Evolutionary conservation across 2,329 filamentous ascomycete genomes (phyloP).

Genomic region (Rugonectria rugulosa): DNA sequence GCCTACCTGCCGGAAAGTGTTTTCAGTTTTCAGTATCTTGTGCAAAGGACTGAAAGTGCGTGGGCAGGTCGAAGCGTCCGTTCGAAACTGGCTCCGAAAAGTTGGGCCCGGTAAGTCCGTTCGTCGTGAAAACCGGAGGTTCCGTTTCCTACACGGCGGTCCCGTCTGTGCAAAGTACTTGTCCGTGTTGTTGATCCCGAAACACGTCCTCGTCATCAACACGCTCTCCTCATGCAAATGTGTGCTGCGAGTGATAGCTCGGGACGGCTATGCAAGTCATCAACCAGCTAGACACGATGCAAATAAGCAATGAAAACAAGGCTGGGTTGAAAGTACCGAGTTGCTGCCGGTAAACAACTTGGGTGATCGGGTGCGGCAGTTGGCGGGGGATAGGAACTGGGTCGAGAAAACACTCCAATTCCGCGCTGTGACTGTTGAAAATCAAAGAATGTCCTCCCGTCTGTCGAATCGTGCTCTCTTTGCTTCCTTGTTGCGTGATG

Average conservation of each 20-base stretch:
- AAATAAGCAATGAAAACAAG: background rate
- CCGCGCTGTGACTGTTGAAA: background rate
- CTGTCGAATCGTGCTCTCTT: background rate
- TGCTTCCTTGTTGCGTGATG: background rate
- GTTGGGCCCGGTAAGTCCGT: background rate
- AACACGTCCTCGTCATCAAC: background rate
- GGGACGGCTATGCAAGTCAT: background rate
- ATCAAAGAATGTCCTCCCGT: background rate
- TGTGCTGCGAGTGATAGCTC: background rate
- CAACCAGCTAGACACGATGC: background rate
- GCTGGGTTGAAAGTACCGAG: background rate
- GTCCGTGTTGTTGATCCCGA: too few species aligned
- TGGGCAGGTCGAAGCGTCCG: background rate
- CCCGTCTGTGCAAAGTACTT: background rate
- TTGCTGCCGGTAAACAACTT: background rate
- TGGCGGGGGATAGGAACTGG: background rate
- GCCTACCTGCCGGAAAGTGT: slow-evolving; percentile 1
- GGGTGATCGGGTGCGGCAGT: slow-evolving; percentile 3
- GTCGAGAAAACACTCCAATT: background rate
- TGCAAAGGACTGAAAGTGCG: background rate
- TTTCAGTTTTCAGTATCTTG: background rate
- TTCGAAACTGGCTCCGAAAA: too few species aligned
- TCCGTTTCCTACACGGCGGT: background rate
- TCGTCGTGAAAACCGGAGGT: background rate
- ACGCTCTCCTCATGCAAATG: background rate